Conservation (phyloP, 176 grass and related monocot genomes). For the Cymbopogon citratus region DNA sequence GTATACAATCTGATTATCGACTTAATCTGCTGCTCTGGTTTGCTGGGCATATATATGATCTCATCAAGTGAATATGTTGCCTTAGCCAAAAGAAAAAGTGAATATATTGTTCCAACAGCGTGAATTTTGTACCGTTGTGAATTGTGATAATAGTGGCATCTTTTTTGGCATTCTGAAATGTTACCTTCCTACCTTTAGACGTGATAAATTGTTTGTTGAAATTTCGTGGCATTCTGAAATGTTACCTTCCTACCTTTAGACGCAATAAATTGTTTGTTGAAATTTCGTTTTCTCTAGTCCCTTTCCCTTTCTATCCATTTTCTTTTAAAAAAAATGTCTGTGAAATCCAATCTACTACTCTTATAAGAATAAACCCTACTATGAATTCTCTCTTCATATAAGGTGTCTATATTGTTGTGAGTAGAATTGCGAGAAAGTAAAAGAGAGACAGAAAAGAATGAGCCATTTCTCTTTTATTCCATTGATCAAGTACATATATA, state of each 20-base stretch:
- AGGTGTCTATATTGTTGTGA: too few relatives aligned
- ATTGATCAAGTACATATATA: too few relatives aligned
- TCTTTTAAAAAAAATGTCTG: background rate
- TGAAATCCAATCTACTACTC: too few relatives aligned
- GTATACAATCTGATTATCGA: constrained; percentile 20
- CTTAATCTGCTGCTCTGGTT: background rate
- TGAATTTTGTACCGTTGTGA: background rate
- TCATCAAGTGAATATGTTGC: constrained; percentile 14
- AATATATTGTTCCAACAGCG: background rate
- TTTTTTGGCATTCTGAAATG: background rate
- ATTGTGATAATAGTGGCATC: background rate
- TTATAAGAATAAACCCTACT: too few relatives aligned
- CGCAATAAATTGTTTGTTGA: background rate
- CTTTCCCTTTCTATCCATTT: background rate
- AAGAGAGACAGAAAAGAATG: too few relatives aligned
- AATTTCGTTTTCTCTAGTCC: background rate
- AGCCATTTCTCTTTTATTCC: too few relatives aligned
- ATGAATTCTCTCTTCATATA: too few relatives aligned
- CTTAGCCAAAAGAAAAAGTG: background rate
- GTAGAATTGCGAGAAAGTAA: too few relatives aligned
- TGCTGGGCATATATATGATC: background rate
- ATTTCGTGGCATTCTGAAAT: background rate
- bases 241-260: background rate
- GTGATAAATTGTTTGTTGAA: background rate
- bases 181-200: background rate